Base-by-base conservation (phyloP, 2,329 filamentous ascomycete species). In the Pseudogymnoascus sp. region DNA sequence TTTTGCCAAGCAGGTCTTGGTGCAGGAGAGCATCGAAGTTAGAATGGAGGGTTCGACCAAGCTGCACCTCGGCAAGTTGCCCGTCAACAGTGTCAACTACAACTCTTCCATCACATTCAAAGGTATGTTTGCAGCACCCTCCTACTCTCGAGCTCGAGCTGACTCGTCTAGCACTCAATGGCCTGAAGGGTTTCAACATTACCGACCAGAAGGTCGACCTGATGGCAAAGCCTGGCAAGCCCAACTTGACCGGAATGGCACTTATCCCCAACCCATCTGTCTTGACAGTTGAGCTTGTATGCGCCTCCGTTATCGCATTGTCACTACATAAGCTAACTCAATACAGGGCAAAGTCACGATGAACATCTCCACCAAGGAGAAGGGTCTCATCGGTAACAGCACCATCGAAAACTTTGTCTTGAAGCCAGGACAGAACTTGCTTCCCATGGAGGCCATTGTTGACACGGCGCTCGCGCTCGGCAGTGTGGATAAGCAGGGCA, bases 251-350 rank as follows among this genome's bases (percentile, higher is more conserved):
- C 20, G 84, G 81, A 66, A 76, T 73, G 11, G 78, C 82, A 53
- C 74, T 70, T 63, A 82, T 87, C 58, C 82, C 82, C 62, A 87
- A 86, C 68, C 82, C 83, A 0, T 82, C 81, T 2, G 75, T 82
- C 60, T 74, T 84, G 72, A 82, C 78, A 4, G 72, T 85, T 61
- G 71, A 74, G 43, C 75, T 86, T 75, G 75, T 76, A 71, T 53
- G 64, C 15, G 20, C 47, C 47, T 9, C 11, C 35, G n/a, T 25
- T 33, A 14, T 35, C 30, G 12, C 20, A 50, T 50, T 30, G 15
- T 50, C 5, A 50, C 58, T 57, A 65, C 35, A 37, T 20, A 7
- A 14, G 50, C 22, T 61, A 5, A 37, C 11, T 22, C n/a, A 59
- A 15, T 47, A 74, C 36, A 22, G 68, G 83, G 83, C 62, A 82